These are phyloP conservation scores for Magnolia officinalis DNA, from an alignment of 164 flowering plant species.

Conservation along the genomic window DNA sequence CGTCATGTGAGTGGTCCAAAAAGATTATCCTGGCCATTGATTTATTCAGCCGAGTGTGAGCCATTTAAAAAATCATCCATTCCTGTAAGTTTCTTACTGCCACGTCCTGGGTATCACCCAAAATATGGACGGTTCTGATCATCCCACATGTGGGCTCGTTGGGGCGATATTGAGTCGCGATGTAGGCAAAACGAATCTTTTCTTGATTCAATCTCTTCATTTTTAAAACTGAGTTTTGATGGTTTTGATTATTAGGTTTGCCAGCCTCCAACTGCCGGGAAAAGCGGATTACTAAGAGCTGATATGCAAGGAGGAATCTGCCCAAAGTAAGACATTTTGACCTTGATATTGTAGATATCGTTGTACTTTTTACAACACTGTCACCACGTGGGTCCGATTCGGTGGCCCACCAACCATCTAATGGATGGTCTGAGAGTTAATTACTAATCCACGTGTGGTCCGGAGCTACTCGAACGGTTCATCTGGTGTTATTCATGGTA, in stretches of 20 bases:
- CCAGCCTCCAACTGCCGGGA: conserved; percentile 50
- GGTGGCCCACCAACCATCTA: too few species aligned
- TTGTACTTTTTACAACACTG: too few species aligned
- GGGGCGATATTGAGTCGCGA: not conserved
- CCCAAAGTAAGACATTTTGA: conserved; percentile 28
- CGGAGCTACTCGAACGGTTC: too few species aligned
- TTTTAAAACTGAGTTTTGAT: not conserved
- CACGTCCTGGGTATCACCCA: too few species aligned
- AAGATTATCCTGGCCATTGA: not conserved
- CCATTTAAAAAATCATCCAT: too few species aligned
- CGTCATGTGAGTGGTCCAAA: not conserved
- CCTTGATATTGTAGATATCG: too few species aligned
- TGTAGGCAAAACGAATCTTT: not conserved
- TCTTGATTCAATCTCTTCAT: not conserved
- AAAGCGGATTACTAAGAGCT: conserved; percentile 62
- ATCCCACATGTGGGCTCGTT: not conserved
- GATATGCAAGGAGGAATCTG: conserved; percentile 38
- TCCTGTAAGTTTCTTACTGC: too few species aligned
- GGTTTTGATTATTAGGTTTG: conserved; percentile 34
- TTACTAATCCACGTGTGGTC: too few species aligned
- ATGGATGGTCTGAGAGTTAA: too few species aligned
- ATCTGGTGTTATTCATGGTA: too few species aligned
- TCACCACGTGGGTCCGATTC: too few species aligned
- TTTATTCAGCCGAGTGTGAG: not conserved
- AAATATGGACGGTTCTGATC: too few species aligned